Evolutionary conservation across 2,329 filamentous ascomycete species (phyloP).

Genomic region (Claviceps maximensis): DNA sequence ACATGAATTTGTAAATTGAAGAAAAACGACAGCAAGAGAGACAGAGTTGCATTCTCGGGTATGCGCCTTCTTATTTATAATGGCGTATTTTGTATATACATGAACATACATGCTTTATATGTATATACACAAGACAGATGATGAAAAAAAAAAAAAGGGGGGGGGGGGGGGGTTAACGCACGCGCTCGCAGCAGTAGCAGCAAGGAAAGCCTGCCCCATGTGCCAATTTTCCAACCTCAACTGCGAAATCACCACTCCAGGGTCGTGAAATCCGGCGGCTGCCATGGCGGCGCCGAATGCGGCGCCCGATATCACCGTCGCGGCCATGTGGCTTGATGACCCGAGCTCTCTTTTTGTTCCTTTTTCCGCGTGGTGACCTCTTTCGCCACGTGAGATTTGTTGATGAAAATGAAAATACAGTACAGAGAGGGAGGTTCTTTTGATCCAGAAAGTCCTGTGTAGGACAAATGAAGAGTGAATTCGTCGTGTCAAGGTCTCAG

Average conservation of each 20-base stretch:
- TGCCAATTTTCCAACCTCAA: slow-evolving; percentile 48
- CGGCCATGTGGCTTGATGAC: not conserved
- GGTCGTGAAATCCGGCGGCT: slow-evolving; percentile 46
- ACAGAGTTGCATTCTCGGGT: no score
- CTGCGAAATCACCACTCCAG: slow-evolving; percentile 46
- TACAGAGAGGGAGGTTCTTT: no score
- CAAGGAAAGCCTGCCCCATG: slow-evolving; percentile 52
- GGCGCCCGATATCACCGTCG: slow-evolving; percentile 30
- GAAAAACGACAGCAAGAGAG: no score
- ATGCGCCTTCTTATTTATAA: no score
- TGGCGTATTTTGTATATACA: no score
- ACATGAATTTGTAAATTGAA: no score
- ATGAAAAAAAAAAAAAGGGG: not conserved
- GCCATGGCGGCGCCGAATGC: slow-evolving; percentile 50
- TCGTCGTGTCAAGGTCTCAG: no score
- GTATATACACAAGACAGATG: not conserved
- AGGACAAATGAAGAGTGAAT: no score
- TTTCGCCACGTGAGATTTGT: not conserved
- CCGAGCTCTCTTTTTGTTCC: no score
- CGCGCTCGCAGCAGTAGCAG: slow-evolving; percentile 49
- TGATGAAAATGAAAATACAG: no score
- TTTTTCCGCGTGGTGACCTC: no score
- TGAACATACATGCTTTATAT: not conserved
- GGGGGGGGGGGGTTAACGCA: slow-evolving; percentile 24
- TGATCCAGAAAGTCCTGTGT: no score